phyloP scores from a whole-genome alignment of 306 rosid species.

The Hippophae rhamnoides region DNA sequence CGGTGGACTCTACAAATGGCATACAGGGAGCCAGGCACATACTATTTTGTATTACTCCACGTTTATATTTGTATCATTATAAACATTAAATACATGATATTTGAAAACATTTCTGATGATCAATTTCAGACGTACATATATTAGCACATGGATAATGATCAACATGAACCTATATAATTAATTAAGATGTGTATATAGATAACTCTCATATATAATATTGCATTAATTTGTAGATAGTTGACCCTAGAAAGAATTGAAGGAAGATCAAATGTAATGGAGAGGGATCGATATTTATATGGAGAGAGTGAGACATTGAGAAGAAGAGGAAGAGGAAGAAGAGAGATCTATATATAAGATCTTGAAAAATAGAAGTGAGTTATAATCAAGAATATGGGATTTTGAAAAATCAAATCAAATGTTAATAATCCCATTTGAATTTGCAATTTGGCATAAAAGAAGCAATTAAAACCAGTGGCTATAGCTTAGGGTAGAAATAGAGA shows the following conservation, averaged over 20 bases:
- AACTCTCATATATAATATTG: too few relatives aligned
- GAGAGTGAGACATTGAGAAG: constrained; percentile 15
- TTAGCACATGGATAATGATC: too few relatives aligned
- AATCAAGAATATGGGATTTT: constrained; percentile 24
- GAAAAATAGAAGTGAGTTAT: constrained; percentile 29
- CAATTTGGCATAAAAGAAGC: constrained; percentile 37
- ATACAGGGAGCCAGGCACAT: constrained; percentile 99
- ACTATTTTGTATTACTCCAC: constrained; percentile 6
- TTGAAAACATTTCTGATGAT: too few relatives aligned
- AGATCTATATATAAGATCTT: neutral
- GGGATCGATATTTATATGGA: neutral
- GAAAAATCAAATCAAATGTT: neutral
- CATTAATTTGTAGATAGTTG: too few relatives aligned
- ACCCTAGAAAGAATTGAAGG: too few relatives aligned
- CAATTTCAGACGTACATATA: too few relatives aligned
- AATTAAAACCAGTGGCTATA: constrained; percentile 30
- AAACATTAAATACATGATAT: neutral
- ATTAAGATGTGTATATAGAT: too few relatives aligned
- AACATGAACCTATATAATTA: too few relatives aligned
- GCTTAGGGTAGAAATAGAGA: constrained; percentile 5
- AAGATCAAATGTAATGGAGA: neutral
- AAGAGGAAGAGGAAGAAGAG: neutral
- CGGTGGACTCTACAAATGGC: constrained; percentile 88
- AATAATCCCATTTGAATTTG: constrained; percentile 29
- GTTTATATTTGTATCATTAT: neutral